Evolutionary conservation across 805 yeast species (phyloP).

Genomic region (Saccharomycopsis malanga): DNA sequence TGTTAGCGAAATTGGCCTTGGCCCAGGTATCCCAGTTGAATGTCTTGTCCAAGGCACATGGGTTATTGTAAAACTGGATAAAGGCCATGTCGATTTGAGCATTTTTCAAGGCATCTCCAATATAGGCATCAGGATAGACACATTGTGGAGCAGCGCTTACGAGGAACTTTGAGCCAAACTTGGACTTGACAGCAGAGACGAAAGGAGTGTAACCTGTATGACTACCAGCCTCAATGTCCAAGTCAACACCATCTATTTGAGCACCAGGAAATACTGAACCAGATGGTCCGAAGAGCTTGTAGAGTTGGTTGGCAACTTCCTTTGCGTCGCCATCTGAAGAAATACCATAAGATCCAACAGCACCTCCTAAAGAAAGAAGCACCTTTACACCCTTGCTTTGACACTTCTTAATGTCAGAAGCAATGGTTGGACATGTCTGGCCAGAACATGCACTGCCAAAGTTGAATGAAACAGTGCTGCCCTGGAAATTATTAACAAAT

Average conservation of each 20-base stretch:
- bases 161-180: slow-evolving; percentile 45
- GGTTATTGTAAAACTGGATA: slow-evolving; percentile 85
- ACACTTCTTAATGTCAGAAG: slow-evolving; percentile 64
- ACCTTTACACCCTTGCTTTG: slow-evolving; percentile 75
- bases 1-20: slow-evolving; percentile 55
- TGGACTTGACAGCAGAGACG: slow-evolving; percentile 33
- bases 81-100: slow-evolving; percentile 74
- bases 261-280: slow-evolving; percentile 44
- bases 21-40: slow-evolving; percentile 77
- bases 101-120: slow-evolving; percentile 50
- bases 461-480: slow-evolving; percentile 29
- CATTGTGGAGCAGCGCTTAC: slow-evolving; percentile 92
- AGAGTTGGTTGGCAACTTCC: slow-evolving; percentile 8
- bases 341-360: slow-evolving; percentile 54
- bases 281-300: slow-evolving; percentile 14
- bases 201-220: slow-evolving; percentile 61
- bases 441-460: slow-evolving; percentile 31
- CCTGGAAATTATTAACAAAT: slow-evolving; percentile 5
- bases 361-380: slow-evolving; percentile 58
- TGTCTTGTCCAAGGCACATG: slow-evolving; percentile 43
- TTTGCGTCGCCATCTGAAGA: slow-evolving; percentile 8
- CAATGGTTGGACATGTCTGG: slow-evolving; percentile 33
- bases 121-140: slow-evolving; percentile 69
- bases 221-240: slow-evolving; percentile 62
- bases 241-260: slow-evolving; percentile 84